Base-by-base conservation (phyloP, 768 basidiomycete genomes). In the Rhodosporidiobolus odoratus region DNA sequence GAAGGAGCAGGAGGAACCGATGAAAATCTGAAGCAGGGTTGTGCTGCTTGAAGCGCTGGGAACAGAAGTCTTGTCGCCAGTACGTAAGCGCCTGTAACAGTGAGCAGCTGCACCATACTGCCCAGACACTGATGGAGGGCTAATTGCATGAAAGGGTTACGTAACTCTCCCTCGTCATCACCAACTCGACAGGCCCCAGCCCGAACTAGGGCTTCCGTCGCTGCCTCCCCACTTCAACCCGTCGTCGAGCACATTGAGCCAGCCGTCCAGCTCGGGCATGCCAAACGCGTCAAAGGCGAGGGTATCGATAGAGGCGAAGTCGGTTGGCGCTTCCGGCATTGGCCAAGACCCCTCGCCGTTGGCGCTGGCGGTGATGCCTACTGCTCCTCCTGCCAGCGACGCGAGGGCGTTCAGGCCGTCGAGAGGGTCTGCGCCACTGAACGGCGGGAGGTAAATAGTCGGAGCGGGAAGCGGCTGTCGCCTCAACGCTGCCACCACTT, bases 231-330 rank as follows among this genome's bases (percentile, higher is more conserved):
- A 38, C 40, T 53, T 53, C 65, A 66, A 1, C 13, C 16, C n/a
- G 57, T 43, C 34, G n/a, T 61, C 66, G 8, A 65, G 69, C 1
- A 48, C 58, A 53, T 65, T 70, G 21, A 70, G 40, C 69, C 69
- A 70, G 6, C 37, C 50, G 15, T 61, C 63, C 13, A 65, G 45
- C 21, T 70, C 69, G 13, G 58, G 62, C n/a, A 65, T 15, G 5
- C 40, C 52, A 35, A 61, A 32, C 15, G 13, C 16, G 23, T 65
- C 52, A 25, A 38, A 19, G 3, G 16, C 52, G 2, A 38, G 6
- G 13, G 45, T 43, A 10, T 38, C 35, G 3, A 27, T 10, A 4
- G 48, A 23, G 23, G 48, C 48, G 9, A 8, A n/a, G n/a, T n/a
- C n/a, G n/a, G n/a, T n/a, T n/a, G n/a, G n/a, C n/a, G n/a, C n/a